Conservation (phyloP, 2,329 filamentous ascomycete species). For the Eurotiales sp. region DNA sequence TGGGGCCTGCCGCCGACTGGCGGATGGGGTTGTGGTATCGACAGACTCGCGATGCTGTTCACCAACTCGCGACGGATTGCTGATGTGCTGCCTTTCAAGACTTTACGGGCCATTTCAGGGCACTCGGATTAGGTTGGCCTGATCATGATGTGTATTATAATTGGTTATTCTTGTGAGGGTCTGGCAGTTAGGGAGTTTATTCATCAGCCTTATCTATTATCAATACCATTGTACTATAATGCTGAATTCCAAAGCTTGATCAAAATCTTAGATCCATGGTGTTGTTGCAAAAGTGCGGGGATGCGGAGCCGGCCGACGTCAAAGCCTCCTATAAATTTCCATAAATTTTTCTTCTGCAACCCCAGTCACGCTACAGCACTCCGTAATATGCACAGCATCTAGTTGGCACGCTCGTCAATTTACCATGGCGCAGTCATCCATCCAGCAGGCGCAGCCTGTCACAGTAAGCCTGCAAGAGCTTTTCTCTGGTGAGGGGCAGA, state of each 20-base stretch:
- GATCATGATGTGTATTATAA: background rate
- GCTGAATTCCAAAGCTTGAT: too few relatives aligned
- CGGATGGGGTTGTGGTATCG: constrained; percentile 92
- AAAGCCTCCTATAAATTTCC: too few relatives aligned
- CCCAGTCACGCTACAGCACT: too few relatives aligned
- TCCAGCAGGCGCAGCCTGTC: constrained; percentile 37
- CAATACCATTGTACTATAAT: too few relatives aligned
- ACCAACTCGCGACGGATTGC: constrained; percentile 72
- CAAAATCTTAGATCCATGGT: too few relatives aligned
- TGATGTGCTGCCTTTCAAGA: constrained; percentile 87
- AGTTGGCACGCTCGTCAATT: too few relatives aligned
- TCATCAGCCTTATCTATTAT: too few relatives aligned
- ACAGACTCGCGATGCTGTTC: constrained; percentile 88
- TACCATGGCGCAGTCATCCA: background rate
- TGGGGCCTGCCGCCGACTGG: constrained; percentile 92
- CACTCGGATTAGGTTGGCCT: constrained; percentile 5
- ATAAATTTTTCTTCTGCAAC: too few relatives aligned
- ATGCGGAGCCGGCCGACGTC: too few relatives aligned
- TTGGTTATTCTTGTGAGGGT: background rate
- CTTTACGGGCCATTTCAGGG: constrained; percentile 55
- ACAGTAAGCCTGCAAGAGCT: constrained; percentile 49
- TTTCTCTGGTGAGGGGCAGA: constrained; percentile 38
- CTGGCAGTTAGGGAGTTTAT: too few relatives aligned
- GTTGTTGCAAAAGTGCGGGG: too few relatives aligned
- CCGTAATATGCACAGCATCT: too few relatives aligned